Conservation (phyloP, 2,329 filamentous ascomycete genomes). For the Neospermospora avenae region DNA sequence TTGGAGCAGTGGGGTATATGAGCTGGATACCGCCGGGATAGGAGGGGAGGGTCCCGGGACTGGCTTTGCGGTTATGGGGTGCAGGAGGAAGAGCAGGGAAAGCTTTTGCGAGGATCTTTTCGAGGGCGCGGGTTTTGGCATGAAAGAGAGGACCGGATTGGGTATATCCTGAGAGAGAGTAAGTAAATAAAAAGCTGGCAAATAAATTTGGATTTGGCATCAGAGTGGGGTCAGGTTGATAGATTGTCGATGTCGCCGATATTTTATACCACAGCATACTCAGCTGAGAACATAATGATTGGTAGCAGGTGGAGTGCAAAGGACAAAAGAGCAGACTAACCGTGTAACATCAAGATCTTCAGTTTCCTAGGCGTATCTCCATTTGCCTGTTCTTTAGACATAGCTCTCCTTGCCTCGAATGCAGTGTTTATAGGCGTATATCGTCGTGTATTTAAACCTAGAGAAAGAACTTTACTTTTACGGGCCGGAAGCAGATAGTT, state of each 20-base stretch:
- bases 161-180: slow-evolving; percentile 64
- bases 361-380: slow-evolving; percentile 34
- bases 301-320: neutral
- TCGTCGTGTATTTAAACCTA: no score
- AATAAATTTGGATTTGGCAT: no score
- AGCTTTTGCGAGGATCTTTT: slow-evolving; percentile 74
- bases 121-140: slow-evolving; percentile 81
- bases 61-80: slow-evolving; percentile 34
- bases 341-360: slow-evolving; percentile 77
- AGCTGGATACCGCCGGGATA: slow-evolving; percentile 48
- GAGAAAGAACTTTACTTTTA: neutral
- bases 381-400: slow-evolving; percentile 14
- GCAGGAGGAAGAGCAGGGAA: slow-evolving; percentile 56
- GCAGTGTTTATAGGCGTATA: neutral
- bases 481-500: neutral
- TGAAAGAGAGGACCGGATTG: slow-evolving; percentile 85
- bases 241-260: no score
- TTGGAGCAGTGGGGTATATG: slow-evolving; percentile 67
- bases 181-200: no score
- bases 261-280: no score
- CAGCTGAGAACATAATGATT: no score
- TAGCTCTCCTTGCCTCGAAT: neutral
- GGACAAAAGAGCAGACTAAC: slow-evolving; percentile 39
- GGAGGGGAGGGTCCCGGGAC: slow-evolving; percentile 38
- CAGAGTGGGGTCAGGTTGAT: no score